These are phyloP conservation scores for Amyloporia xantha DNA, from an alignment of 768 basidiomycete genomes.

Conservation along the genomic window DNA sequence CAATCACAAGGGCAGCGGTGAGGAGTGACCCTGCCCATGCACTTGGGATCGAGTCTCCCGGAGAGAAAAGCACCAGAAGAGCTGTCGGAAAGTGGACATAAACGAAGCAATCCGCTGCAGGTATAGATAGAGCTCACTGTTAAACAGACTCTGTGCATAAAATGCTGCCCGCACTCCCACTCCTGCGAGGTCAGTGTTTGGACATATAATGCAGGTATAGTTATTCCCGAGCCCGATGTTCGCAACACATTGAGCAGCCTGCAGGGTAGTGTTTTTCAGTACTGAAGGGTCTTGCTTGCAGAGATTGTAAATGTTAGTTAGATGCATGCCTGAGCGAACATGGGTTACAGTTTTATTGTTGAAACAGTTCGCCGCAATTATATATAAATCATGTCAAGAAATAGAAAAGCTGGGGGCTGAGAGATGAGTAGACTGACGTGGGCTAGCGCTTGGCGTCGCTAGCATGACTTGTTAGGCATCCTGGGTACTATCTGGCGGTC, in stretches of 20 bases:
- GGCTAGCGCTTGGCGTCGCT: too few species aligned
- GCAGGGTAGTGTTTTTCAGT: background rate
- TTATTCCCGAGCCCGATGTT: background rate
- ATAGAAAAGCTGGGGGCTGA: too few species aligned
- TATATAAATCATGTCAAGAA: too few species aligned
- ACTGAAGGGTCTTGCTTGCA: too few species aligned
- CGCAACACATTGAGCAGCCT: background rate
- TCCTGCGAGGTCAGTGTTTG: conserved; percentile 20
- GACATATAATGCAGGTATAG: conserved; percentile 4
- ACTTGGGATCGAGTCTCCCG: conserved; percentile 19
- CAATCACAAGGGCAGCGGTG: conserved; percentile 20
- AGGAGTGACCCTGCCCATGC: conserved; percentile 22
- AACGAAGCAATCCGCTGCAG: background rate
- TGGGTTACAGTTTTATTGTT: too few species aligned
- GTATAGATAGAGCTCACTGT: conserved; percentile 13
- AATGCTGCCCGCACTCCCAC: conserved; percentile 23
- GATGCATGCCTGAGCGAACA: too few species aligned
- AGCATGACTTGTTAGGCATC: too few species aligned
- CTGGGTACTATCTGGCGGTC: too few species aligned
- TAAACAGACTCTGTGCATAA: conserved; percentile 21
- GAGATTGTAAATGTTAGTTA: too few species aligned
- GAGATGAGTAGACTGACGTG: too few species aligned
- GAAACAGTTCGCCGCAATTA: too few species aligned
- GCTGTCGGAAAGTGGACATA: conserved; percentile 11
- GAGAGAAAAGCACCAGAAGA: conserved; percentile 20